These are phyloP conservation scores for Hygrocybe punicea DNA, from an alignment of 768 basidiomycete genomes.

Conservation along the genomic window DNA sequence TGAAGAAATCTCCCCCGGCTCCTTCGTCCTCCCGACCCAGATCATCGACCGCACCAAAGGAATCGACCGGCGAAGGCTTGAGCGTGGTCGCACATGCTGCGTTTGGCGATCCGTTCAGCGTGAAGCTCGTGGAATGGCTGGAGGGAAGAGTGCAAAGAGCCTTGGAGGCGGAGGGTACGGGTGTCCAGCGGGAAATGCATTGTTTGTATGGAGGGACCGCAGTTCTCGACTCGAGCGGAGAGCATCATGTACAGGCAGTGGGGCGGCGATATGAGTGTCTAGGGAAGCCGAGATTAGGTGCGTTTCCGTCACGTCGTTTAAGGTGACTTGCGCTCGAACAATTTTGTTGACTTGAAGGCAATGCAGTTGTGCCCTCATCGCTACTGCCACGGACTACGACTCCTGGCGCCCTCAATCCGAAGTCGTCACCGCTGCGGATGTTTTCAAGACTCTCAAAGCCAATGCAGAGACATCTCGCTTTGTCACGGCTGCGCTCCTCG, in stretches of 20 bases:
- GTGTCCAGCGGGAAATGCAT: conserved; percentile 76
- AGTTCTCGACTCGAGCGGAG: conserved; percentile 93
- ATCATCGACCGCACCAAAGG: conserved; percentile 98
- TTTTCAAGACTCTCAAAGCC: conserved; percentile 79
- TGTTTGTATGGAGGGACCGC: conserved; percentile 96
- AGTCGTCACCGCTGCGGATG: conserved; percentile 86
- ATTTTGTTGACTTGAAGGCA: background rate
- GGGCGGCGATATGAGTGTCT: conserved; percentile 92
- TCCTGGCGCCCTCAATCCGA: conserved; percentile 84
- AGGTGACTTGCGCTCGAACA: too few species aligned
- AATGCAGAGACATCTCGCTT: conserved; percentile 86
- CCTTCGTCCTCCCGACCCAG: conserved; percentile 83
- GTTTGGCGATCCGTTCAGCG: conserved; percentile 90
- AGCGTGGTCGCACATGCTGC: conserved; percentile 86
- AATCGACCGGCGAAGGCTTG: conserved; percentile 76
- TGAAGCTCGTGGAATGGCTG: conserved; percentile 61
- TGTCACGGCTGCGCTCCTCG: conserved; percentile 66
- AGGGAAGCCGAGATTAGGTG: conserved; percentile 88
- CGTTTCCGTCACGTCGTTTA: conserved; percentile 18
- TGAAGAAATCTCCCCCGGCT: conserved; percentile 88
- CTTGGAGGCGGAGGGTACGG: conserved; percentile 54
- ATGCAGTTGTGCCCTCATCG: conserved; percentile 60
- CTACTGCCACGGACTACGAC: conserved; percentile 92
- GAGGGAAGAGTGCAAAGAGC: conserved; percentile 58
- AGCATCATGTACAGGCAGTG: conserved; percentile 77